Conservation (phyloP, 805 yeast species). For the Jamesozyma spencerorum region DNA sequence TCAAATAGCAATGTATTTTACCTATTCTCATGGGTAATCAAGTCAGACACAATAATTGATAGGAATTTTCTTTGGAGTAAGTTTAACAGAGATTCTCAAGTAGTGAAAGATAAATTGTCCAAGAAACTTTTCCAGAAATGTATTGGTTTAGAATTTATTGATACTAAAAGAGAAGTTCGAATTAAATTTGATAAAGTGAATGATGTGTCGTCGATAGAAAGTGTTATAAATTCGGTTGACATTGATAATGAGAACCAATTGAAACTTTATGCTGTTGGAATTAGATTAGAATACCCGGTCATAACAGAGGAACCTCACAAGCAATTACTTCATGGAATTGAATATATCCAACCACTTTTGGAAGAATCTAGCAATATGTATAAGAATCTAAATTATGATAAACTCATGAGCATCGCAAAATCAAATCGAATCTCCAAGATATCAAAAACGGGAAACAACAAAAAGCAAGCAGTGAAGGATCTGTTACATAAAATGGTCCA, state of each 20-base stretch:
- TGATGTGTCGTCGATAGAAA: neutral
- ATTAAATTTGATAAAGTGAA: neutral
- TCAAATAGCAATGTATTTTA: neutral
- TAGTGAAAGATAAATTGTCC: neutral
- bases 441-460: neutral
- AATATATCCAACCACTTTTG: conserved; percentile 16
- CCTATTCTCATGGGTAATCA: neutral
- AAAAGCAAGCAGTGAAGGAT: conserved; percentile 7
- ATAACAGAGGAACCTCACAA: neutral
- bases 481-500: conserved; percentile 13
- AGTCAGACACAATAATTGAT: neutral
- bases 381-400: conserved; percentile 18
- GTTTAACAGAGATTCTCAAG: neutral
- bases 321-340: neutral
- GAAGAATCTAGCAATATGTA: conserved; percentile 20
- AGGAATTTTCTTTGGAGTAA: neutral
- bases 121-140: neutral
- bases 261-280: neutral
- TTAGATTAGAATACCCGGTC: neutral
- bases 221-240: neutral
- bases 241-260: neutral
- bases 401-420: conserved; percentile 21
- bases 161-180: neutral
- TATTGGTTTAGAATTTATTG: neutral
- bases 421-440: neutral